These are phyloP conservation scores for Dionaea muscipula DNA, from an alignment of 179 eudicot genomes.

Conservation along the genomic window DNA sequence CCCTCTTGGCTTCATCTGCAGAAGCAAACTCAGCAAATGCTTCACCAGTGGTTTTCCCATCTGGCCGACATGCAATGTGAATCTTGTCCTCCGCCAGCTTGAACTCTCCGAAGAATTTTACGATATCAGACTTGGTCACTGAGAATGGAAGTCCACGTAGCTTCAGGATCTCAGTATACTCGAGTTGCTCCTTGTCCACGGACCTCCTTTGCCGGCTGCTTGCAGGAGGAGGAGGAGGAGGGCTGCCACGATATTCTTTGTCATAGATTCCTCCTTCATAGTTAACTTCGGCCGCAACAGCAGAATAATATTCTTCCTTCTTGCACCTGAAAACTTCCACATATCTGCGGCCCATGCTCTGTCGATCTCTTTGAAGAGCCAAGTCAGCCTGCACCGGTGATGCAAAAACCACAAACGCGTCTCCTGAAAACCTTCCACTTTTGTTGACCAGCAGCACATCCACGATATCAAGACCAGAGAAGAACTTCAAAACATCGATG, in stretches of 20 bases:
- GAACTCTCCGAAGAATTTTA: slow-evolving; percentile 52
- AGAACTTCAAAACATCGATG: slow-evolving; percentile 61
- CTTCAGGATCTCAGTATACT: slow-evolving; percentile 58
- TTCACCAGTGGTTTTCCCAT: slow-evolving; percentile 84
- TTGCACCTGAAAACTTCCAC: slow-evolving; percentile 81
- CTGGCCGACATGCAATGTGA: slow-evolving; percentile 51
- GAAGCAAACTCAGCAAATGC: slow-evolving; percentile 72
- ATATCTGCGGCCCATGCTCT: slow-evolving; percentile 78
- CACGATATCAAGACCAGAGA: slow-evolving; percentile 65
- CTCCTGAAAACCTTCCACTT: slow-evolving; percentile 60
- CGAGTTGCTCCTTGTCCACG: slow-evolving; percentile 54
- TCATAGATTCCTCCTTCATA: slow-evolving; percentile 43
- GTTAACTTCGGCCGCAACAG: slow-evolving; percentile 68
- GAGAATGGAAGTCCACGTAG: slow-evolving; percentile 80
- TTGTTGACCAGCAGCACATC: slow-evolving; percentile 64
- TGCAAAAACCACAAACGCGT: slow-evolving; percentile 69
- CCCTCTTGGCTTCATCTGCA: slow-evolving; percentile 64
- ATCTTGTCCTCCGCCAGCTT: slow-evolving; percentile 44
- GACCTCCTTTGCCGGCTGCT: slow-evolving; percentile 41
- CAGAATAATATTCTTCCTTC: slow-evolving; percentile 68
- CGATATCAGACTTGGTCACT: slow-evolving; percentile 41
- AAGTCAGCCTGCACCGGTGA: slow-evolving; percentile 53
- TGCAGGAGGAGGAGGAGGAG: slow-evolving; percentile 40
- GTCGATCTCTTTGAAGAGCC: slow-evolving; percentile 59
- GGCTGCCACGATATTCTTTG: slow-evolving; percentile 25